These are phyloP conservation scores for Cryptococcus hybrid DNA, from an alignment of 1,284 basidiomycete genomes.

Conservation along the genomic window DNA sequence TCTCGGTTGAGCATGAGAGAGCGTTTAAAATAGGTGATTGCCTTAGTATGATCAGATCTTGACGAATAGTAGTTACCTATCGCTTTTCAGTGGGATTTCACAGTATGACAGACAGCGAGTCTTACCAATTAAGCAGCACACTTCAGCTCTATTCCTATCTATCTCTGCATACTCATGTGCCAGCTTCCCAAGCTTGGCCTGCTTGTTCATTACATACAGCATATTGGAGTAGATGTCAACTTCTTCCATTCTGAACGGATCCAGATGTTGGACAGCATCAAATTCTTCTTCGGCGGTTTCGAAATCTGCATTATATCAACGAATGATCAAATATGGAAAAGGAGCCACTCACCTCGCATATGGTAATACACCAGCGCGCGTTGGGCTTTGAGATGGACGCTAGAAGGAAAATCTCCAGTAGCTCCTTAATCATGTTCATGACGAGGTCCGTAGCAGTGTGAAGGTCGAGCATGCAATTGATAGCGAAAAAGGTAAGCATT, in stretches of 20 bases:
- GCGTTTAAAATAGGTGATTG: conserved; percentile 90
- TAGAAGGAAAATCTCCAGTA: conserved; percentile 77
- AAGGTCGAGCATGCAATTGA: conserved; percentile 86
- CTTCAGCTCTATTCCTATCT: conserved; percentile 88
- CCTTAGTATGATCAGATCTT: conserved; percentile 89
- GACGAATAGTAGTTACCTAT: conserved; percentile 95
- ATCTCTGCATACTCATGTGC: conserved; percentile 86
- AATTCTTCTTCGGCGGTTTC: conserved; percentile 78
- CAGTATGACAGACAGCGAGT: neutral
- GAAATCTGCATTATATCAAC: conserved; percentile 64
- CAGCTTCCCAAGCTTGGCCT: conserved; percentile 81
- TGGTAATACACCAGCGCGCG: conserved; percentile 86
- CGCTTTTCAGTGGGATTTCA: neutral
- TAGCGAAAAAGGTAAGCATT: conserved; percentile 69
- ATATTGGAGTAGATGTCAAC: conserved; percentile 98
- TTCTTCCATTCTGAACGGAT: conserved; percentile 90
- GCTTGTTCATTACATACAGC: conserved; percentile 89
- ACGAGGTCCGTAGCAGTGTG: conserved; percentile 82
- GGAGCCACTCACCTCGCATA: conserved; percentile 64
- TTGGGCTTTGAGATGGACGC: conserved; percentile 80
- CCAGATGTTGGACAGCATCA: conserved; percentile 70
- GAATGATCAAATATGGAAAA: neutral
- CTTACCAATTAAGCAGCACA: conserved; percentile 89
- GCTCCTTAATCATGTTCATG: conserved; percentile 66
- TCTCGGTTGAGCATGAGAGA: conserved; percentile 92